Conservation (phyloP, 179 eudicot species). For the Drosera spatulata region DNA sequence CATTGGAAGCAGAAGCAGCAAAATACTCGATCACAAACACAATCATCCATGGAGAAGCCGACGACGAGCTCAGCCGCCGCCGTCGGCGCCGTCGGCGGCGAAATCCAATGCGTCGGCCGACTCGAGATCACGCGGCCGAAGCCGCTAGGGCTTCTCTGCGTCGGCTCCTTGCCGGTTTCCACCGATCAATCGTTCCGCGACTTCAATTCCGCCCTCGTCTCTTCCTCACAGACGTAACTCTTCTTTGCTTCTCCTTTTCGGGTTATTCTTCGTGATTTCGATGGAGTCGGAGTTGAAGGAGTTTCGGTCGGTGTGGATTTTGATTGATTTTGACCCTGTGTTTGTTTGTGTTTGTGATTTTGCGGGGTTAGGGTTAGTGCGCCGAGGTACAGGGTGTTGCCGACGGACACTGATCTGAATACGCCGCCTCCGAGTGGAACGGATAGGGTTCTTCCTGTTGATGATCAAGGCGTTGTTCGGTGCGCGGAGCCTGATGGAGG, state of each 20-base stretch:
- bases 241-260: conserved; percentile 1
- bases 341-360: background rate
- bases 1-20: background rate
- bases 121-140: conserved; percentile 64
- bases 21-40: background rate
- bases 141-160: conserved; percentile 65
- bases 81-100: conserved; percentile 18
- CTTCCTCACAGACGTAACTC: conserved; percentile 52
- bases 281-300: background rate
- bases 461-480: conserved; percentile 15
- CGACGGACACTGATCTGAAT: conserved; percentile 85
- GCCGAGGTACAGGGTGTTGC: conserved; percentile 81
- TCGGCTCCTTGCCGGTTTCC: conserved; percentile 75
- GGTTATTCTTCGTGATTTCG: conserved; percentile 1
- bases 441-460: conserved; percentile 51
- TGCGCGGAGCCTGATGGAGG: conserved; percentile 28
- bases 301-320: background rate
- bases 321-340: background rate
- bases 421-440: conserved; percentile 46
- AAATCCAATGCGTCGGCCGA: conserved; percentile 62
- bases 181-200: conserved; percentile 53
- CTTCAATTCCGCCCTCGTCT: conserved; percentile 49
- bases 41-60: conserved; percentile 33
- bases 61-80: conserved; percentile 15
- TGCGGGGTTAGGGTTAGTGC: conserved; percentile 47